Base-by-base conservation (phyloP, 2,329 filamentous ascomycete species). In the Pseudopithomyces chartarum region DNA sequence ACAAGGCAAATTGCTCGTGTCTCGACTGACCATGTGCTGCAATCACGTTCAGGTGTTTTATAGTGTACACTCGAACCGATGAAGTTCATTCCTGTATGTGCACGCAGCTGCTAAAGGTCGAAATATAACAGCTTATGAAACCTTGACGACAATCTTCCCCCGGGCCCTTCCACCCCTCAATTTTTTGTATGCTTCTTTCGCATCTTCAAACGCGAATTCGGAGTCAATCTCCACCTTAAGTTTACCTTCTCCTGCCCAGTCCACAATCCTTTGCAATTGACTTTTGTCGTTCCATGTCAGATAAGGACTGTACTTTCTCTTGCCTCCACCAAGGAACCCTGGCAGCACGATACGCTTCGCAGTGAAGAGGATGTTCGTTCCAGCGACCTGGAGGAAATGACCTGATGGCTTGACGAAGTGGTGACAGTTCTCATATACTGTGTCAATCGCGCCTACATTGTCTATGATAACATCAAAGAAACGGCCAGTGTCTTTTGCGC, bases 401-500 rank as follows among this genome's bases (percentile, higher is more conserved):
- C 63, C 62, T 6, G 43, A 55, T 1, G 55, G 47, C 3, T 58
- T 59, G 2, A 66, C 61, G 34, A 62, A 68, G 4, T 7, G 13
- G 4, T 61, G 64, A 1, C 65, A 64, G 13, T 60, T 54, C 63
- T 62, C 65, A 45, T 65, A 71, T 3, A 67, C 42, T 11, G 59
- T 58, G 2, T 54, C 55, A 6, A 59, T 52, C 6, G 50, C 40
- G 3, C 83, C 84, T 17, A 87, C 80, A 63, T 84, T 84, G 69
- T 89, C 86, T 10, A 88, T 76, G 0, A 84, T 76, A 36, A 84
- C 73, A 47, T 82, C 76, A 68, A 81, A 88, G 2, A 80, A 73
- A 8, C 48, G 23, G 15, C 48, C 48, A 6, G 23, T 33, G 17
- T 51, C 48, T 33, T 73, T 72, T 0, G 79, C 80, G 26, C 75